Conservation (phyloP, 768 basidiomycete species). For the Tricholoma furcatifolium region DNA sequence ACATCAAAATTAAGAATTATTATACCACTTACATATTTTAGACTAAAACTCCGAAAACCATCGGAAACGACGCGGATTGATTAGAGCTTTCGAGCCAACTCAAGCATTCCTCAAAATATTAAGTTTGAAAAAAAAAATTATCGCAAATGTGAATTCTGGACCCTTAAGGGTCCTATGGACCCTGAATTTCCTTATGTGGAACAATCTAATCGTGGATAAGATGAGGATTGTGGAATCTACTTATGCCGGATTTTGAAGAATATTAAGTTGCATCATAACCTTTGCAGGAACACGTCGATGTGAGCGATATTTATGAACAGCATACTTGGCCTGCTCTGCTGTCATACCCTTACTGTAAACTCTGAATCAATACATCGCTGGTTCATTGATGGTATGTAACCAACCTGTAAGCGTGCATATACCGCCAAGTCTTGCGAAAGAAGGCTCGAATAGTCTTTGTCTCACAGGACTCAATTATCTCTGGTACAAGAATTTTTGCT, state of each 20-base stretch:
- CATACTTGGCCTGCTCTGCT: not conserved
- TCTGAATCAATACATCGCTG: too few relatives aligned
- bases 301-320: not conserved
- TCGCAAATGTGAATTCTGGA: not conserved
- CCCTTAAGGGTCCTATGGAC: not conserved
- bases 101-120: not conserved
- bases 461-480: too few relatives aligned
- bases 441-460: too few relatives aligned
- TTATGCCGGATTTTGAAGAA: not conserved
- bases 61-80: too few relatives aligned
- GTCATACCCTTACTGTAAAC: not conserved
- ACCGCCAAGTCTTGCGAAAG: too few relatives aligned
- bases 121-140: not conserved
- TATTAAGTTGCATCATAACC: not conserved
- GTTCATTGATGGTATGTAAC: too few relatives aligned
- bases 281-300: not conserved
- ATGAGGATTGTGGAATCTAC: not conserved
- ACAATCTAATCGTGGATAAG: not conserved
- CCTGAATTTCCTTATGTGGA: not conserved
- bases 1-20: not conserved
- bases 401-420: too few relatives aligned
- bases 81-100: not conserved
- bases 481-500: too few relatives aligned
- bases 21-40: too few relatives aligned
- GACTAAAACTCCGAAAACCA: not conserved